Base-by-base conservation (phyloP, 768 basidiomycete genomes). In the Mycena belliarum region DNA sequence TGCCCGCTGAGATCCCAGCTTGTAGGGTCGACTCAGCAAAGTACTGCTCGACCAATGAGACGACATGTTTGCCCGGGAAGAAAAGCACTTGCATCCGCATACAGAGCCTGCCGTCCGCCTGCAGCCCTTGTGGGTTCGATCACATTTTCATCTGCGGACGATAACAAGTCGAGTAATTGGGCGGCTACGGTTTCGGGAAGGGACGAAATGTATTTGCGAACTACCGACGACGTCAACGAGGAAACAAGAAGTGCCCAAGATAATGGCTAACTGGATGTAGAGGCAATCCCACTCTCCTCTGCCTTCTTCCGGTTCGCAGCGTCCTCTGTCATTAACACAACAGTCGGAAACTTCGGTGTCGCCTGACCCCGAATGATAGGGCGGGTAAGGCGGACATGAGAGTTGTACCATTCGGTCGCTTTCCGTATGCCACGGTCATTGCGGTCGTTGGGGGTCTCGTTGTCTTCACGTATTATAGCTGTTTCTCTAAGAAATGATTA, bases 361-460 rank as follows among this genome's bases (percentile, higher is more conserved):
- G 74, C 63, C 62, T 80, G 82, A 2, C 83, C 83, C 24, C 82
- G 83, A 49, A 82, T 70, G 15, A 78, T 77, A 26, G 79, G 82
- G 15, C 76, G 79, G 6, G 75, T 80, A 4, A 83, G 73, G 0
- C 74, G 69, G 47, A 97, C 72, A 68, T 96, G 93, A 2, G 81
- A 69, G 42, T 83, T 83, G 72, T 98, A 99, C 93, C 95, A 99
- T 42, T 83, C 75, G 1, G 93, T 81, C 1, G 92, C 89, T 67
- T 85, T 89, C 47, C 97, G 84, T 58, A 99, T 99, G 7, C 92
- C 89, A 82, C 97, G 76, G 69, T 98, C 97, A 67, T 98, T 98
- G 25, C 91, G 81, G 69, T 99, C 97, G 64, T 98, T 98, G 0
- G 94, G 92, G 0, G 85, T 85, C 72, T 95, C 93, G 5, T 79